phyloP scores from a whole-genome alignment of 495 filamentous ascomycete genomes.

The Neurospora sp. region DNA sequence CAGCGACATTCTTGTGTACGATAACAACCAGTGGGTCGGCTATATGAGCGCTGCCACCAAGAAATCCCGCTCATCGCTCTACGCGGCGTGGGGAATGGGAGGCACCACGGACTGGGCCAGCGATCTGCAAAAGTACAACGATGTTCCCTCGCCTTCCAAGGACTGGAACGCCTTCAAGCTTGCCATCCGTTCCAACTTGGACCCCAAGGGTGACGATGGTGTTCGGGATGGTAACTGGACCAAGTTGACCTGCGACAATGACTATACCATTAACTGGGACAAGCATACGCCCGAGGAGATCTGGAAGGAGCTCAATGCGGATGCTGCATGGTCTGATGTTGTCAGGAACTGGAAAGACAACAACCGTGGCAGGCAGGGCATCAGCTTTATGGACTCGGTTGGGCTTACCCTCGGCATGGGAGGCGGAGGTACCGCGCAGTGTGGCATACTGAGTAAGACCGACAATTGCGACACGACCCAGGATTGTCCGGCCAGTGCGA shows the following conservation, averaged over 20 bases:
- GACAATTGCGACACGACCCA: neutral
- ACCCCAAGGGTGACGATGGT: constrained; percentile 3
- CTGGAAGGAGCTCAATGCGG: constrained; percentile 15
- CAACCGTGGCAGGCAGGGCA: constrained; percentile 21
- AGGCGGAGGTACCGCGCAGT: neutral
- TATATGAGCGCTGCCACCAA: constrained; percentile 6
- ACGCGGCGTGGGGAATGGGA: constrained; percentile 3
- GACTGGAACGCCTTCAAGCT: constrained; percentile 3
- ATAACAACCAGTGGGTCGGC: neutral
- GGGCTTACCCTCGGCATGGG: constrained; percentile 34
- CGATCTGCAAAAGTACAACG: neutral
- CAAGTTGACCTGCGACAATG: constrained; percentile 9
- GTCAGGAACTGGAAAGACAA: constrained; percentile 8
- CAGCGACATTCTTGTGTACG: constrained; percentile 2
- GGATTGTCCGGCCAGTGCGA: neutral
- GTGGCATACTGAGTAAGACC: neutral
- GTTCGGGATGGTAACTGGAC: constrained; percentile 13
- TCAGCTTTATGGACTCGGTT: constrained; percentile 63
- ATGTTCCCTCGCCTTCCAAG: neutral
- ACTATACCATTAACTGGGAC: neutral
- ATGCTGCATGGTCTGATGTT: constrained; percentile 14
- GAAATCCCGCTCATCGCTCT: neutral
- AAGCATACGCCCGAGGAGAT: constrained; percentile 3
- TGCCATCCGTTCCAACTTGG: neutral
- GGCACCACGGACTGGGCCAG: constrained; percentile 6